Conservation (phyloP, 306 rosid species). For the Cotoneaster glaucophyllus region DNA sequence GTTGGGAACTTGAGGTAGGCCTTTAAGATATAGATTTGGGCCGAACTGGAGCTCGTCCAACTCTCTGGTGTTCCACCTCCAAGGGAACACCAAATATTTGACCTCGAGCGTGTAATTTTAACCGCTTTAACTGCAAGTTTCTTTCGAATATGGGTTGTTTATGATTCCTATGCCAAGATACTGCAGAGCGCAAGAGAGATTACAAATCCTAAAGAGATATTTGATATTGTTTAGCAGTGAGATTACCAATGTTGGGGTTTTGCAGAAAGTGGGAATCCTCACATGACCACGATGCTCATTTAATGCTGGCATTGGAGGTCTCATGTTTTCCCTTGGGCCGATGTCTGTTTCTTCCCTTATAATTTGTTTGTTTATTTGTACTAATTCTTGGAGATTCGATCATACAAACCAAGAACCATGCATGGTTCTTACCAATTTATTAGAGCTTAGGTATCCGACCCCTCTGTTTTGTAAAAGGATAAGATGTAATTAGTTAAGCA, state of each 20-base stretch:
- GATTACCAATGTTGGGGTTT: background rate
- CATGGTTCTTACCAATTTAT: background rate
- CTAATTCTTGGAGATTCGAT: constrained; percentile 8
- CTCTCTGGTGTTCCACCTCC: too few species aligned
- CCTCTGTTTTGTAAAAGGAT: background rate
- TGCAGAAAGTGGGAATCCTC: background rate
- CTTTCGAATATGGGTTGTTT: too few species aligned
- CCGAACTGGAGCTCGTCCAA: too few species aligned
- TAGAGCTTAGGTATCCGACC: background rate
- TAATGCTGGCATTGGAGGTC: constrained; percentile 49
- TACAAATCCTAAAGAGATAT: background rate
- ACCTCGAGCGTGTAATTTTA: too few species aligned
- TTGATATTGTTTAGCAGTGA: background rate
- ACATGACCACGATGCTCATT: constrained; percentile 48
- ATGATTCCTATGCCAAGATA: too few species aligned
- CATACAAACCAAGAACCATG: constrained; percentile 31
- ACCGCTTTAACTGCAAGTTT: too few species aligned
- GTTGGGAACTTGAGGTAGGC: too few species aligned
- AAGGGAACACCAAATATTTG: too few species aligned
- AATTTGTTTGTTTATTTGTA: constrained; percentile 28
- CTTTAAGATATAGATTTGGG: too few species aligned
- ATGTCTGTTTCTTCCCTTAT: constrained; percentile 69
- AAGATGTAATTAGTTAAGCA: background rate
- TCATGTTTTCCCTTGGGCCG: constrained; percentile 52
- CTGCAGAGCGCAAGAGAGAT: too few species aligned